Conservation (phyloP, 768 basidiomycete genomes). For the Suillus americanus region DNA sequence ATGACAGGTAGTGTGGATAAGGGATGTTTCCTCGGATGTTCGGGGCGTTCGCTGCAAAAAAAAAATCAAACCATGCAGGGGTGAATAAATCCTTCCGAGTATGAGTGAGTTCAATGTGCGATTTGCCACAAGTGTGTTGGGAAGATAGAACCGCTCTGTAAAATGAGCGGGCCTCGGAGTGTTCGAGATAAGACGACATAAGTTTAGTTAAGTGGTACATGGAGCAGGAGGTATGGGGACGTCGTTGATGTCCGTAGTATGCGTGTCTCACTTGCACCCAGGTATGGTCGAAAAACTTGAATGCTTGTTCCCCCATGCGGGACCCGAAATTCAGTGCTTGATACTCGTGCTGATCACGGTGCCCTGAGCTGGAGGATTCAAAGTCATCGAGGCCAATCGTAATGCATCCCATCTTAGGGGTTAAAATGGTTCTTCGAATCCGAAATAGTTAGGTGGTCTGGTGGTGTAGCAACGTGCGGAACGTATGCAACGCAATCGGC, state of each 20-base stretch:
- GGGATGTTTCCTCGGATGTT: constrained; percentile 5
- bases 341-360: neutral
- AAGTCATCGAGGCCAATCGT: no score
- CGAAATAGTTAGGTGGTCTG: neutral
- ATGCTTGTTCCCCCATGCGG: neutral
- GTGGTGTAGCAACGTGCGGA: neutral
- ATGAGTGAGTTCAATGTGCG: neutral
- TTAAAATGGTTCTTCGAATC: neutral
- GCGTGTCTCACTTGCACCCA: neutral
- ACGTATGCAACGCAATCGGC: neutral
- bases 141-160: neutral
- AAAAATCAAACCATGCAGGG: neutral
- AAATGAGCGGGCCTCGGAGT: no score
- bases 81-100: neutral
- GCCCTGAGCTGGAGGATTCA: neutral
- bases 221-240: neutral
- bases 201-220: neutral
- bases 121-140: neutral
- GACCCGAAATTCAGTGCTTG: neutral
- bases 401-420: neutral
- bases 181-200: neutral
- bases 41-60: neutral
- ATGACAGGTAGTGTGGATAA: constrained; percentile 4
- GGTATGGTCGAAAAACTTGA: neutral
- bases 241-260: neutral